These are phyloP conservation scores for Canariomyces notabilis DNA, from an alignment of 2,329 filamentous ascomycete species.

Conservation along the genomic window DNA sequence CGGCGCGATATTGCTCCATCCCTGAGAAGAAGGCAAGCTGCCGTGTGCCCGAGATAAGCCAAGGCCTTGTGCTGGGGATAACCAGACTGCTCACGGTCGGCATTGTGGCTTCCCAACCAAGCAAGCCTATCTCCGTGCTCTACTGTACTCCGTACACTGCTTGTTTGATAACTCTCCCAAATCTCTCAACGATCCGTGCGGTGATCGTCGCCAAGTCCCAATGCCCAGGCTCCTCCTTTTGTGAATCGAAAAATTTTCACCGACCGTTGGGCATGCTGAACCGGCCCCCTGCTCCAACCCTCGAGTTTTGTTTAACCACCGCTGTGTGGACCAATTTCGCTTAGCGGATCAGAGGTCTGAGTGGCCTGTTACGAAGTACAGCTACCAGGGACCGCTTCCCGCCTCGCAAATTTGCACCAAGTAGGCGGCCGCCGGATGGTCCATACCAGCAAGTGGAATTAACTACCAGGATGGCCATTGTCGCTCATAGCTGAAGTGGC, in stretches of 20 bases:
- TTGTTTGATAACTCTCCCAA: too few species aligned
- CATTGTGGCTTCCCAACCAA: background rate
- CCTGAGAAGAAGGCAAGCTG: too few species aligned
- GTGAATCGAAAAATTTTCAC: slow-evolving; percentile 22
- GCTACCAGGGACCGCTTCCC: slow-evolving; percentile 21
- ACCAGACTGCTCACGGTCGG: background rate
- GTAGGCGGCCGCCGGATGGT: slow-evolving; percentile 16
- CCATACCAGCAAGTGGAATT: slow-evolving; percentile 14
- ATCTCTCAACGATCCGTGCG: slow-evolving; percentile 2
- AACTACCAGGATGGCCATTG: slow-evolving; percentile 3
- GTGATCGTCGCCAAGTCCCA: slow-evolving; percentile 13
- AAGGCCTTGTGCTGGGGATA: too few species aligned
- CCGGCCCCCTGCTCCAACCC: slow-evolving; percentile 18
- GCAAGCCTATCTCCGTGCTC: background rate
- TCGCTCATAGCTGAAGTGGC: too few species aligned
- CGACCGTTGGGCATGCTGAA: slow-evolving; percentile 17
- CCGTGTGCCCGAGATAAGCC: too few species aligned
- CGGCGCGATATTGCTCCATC: too few species aligned
- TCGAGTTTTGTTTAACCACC: too few species aligned
- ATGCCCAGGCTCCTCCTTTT: slow-evolving; percentile 10
- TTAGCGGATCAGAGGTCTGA: slow-evolving; percentile 22
- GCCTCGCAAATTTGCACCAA: slow-evolving; percentile 20
- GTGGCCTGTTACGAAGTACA: slow-evolving; percentile 17
- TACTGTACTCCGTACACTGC: too few species aligned
- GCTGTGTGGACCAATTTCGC: slow-evolving; percentile 23